Evolutionary conservation across 225 moss, liverwort and hornwort species (phyloP), one percentile per base, ranked within the genome.

Genomic region (Physcomitrium patens): DNA sequence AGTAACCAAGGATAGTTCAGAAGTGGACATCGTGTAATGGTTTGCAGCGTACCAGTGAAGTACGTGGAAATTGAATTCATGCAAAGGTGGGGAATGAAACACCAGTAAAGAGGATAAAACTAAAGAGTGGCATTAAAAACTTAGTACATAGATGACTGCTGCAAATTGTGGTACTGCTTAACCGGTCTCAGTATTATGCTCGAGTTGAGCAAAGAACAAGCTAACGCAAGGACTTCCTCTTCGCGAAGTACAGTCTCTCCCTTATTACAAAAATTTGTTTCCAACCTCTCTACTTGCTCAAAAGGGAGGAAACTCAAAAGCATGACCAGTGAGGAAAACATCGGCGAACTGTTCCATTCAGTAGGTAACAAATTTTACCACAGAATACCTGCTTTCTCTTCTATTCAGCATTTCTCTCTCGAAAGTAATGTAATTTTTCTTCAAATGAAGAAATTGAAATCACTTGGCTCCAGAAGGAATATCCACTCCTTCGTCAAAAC

Each of bases 401-500:
- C 50, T 6, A 2, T 68, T 12, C 62, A 68, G 13, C 12, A 26
- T 48, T 41, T 28, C 60, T 46, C 24, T 20, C 52, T 66, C 18
- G 44, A 41, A 20, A 59, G 52, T 1, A 45, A 70, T 51, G 26
- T 26, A 49, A 7, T 20, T 20, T 19, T 69, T 54, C 59, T 57
- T 10, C 55, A 23, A 10, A 23, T 14, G 14, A 52, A 73, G 62
- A 16, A 17, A 43, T 58, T 65, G 60, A 41, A 37, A 37, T 76
- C 77, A 78, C 71, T 85, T 82, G 63, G 63, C 60, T n/a, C 70
- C 67, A 7, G 80, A 77, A 56, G 65, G 84, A 55, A 68, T 43
- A 80, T 90, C 89, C 64, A 90, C 83, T 24, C 89, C 89, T 31
- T 90, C 87, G 20, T 90, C 89, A 69, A 90, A 90, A 37, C 89